Evolutionary conservation across 495 filamentous ascomycete species (phyloP), one percentile per base, ranked within the genome.

Genomic region (Letharia lupina): DNA sequence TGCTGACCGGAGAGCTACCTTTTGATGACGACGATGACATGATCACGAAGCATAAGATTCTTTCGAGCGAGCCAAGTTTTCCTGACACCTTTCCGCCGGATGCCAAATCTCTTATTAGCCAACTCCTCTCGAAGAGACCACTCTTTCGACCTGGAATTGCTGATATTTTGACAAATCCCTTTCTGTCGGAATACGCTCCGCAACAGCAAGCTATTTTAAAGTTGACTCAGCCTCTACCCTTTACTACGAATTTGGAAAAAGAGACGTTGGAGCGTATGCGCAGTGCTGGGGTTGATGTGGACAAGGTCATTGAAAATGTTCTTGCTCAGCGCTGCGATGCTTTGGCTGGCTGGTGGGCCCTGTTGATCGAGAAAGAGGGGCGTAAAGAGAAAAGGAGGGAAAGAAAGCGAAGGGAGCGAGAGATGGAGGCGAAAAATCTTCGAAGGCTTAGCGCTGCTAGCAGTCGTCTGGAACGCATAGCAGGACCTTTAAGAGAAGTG

Each of bases 11-110:
- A 50, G 95, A 98, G 76, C 82, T 98, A 31, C 94, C 94, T 9
- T 98, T 93, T 72, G 94, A 98, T 71, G 94, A 98, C 63, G 94
- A 97, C 71, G 86, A 93, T 70, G 93, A 96, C 69, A 84, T 84
- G 66, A 79, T 87, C 64, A 98, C 95, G 62, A 91, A 96, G 70
- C 80, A 80, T 18, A 90, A 86, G 74, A 98, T 98, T 68, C 77
- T 98, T 66, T 84, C 81, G 7, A 86, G 89, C 63, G 94, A 97
- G 67, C 91, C 93, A 0, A 84, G 83, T 58, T 98, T 88, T 73
- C 91, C 91, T 31, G 89, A 91, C 52, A 84, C 87, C 71, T 81
- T 98, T 23, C 84, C 91, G 0, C 80, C 83, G 28, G 90, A 93
- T 71, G 90, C 91, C 4, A 84, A 89, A 64, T 78, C 87, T 11